Conservation (phyloP, 805 yeast genomes). For the Kodamaea nitidulidarum region DNA sequence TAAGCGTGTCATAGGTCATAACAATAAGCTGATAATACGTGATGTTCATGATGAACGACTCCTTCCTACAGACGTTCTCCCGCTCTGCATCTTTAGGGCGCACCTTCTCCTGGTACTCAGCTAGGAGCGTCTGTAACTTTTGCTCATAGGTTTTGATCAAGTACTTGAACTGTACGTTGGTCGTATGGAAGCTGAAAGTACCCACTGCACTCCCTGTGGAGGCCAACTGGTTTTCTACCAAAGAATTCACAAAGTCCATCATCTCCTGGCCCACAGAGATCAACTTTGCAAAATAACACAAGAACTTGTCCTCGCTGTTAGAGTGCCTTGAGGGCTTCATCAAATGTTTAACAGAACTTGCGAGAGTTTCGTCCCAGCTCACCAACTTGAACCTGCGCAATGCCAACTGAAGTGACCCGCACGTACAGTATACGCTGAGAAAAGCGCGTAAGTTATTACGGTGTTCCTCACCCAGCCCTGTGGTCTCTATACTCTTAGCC, state of each 20-base stretch:
- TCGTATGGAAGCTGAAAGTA: slow-evolving; percentile 1
- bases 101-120: slow-evolving; percentile 35
- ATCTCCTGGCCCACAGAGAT: slow-evolving; percentile 51
- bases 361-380: slow-evolving; percentile 45
- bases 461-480: slow-evolving; percentile 20
- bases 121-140: slow-evolving; percentile 34
- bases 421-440: slow-evolving; percentile 47
- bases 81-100: slow-evolving; percentile 11
- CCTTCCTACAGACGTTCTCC: slow-evolving; percentile 19
- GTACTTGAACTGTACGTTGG: slow-evolving; percentile 1
- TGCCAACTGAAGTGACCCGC: slow-evolving; percentile 49
- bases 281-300: slow-evolving; percentile 43
- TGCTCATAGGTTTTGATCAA: slow-evolving; percentile 34
- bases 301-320: slow-evolving; percentile 34
- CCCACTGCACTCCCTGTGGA: neutral
- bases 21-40: slow-evolving; percentile 49
- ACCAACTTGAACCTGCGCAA: slow-evolving; percentile 50
- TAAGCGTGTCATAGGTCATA: slow-evolving; percentile 50
- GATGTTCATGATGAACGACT: slow-evolving; percentile 34
- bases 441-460: slow-evolving; percentile 37
- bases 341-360: slow-evolving; percentile 22
- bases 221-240: slow-evolving; percentile 15
- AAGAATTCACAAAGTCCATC: slow-evolving; percentile 31
- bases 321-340: slow-evolving; percentile 16
- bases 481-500: slow-evolving; percentile 23